A percentile compares a stretch with the other conserved stretches of the same genome.
phyloP scores from a whole-genome alignment of 2,329 filamentous ascomycete species.

The Fusarium mexicanum region DNA sequence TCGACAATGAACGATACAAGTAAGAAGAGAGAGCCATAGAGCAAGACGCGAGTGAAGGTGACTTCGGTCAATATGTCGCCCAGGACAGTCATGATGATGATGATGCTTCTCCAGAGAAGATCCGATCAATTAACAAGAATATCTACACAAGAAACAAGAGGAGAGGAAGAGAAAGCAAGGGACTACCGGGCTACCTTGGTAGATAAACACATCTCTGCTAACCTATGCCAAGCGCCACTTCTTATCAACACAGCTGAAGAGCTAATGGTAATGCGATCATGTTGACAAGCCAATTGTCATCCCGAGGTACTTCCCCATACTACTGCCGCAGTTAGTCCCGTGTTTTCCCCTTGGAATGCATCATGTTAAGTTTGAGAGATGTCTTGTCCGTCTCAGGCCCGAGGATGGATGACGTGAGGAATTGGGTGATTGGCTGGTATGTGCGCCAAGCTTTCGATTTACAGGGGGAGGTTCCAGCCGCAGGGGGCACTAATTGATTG shows the following conservation, averaged over 20 bases:
- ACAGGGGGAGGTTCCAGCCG: slow-evolving; percentile 1
- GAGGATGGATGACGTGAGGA: slow-evolving; percentile 9
- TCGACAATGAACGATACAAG: slow-evolving; percentile 53
- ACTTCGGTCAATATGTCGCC: slow-evolving; percentile 42
- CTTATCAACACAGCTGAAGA: not conserved
- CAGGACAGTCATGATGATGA: slow-evolving; percentile 17
- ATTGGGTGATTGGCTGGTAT: not conserved
- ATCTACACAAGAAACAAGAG: not conserved
- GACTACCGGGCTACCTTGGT: not conserved
- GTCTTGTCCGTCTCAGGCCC: slow-evolving; percentile 16
- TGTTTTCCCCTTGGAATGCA: not conserved
- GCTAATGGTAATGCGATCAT: not conserved
- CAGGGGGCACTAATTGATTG: not conserved
- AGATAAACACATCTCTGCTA: not conserved
- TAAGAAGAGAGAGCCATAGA: slow-evolving; percentile 46
- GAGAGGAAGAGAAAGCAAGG: not conserved
- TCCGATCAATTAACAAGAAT: not conserved
- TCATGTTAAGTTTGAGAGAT: slow-evolving; percentile 4
- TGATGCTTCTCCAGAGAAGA: not conserved
- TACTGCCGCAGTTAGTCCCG: not conserved
- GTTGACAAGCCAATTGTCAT: not conserved
- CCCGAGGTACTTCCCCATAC: not conserved
- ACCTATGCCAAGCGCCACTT: not conserved
- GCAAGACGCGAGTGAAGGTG: slow-evolving; percentile 44
- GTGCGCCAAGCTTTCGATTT: not conserved